Percentiles rank a stretch among this genome's conserved stretches.
Evolutionary conservation across 257 asterid species (phyloP).

Genomic region (Penstemon barbatus): DNA sequence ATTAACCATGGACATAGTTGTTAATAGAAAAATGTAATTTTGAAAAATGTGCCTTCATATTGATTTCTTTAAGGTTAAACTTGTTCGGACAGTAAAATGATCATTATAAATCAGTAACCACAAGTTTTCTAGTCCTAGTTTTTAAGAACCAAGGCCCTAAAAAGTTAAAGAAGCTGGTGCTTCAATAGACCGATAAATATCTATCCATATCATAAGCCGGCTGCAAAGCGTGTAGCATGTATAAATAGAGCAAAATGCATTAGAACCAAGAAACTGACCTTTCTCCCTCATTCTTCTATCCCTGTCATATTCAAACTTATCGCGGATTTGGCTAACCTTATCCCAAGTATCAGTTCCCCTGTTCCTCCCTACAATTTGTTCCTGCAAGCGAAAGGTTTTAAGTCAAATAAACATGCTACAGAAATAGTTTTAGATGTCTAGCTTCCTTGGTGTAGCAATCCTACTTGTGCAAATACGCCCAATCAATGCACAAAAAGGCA

Average conservation of each 20-base stretch:
- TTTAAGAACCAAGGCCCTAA: constrained; percentile 14
- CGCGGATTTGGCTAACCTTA: constrained; percentile 75
- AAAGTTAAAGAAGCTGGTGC: neutral
- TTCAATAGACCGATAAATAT: neutral
- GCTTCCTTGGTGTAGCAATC: constrained; percentile 11
- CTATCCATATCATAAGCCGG: constrained; percentile 17
- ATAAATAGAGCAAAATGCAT: constrained; percentile 14
- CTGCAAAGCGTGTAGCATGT: constrained; percentile 5
- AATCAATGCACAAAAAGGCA: constrained; percentile 2
- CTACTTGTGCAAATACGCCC: neutral
- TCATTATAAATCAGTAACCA: neutral
- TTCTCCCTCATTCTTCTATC: constrained; percentile 87
- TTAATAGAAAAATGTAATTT: too few relatives aligned
- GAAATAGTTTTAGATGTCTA: neutral
- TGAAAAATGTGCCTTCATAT: neutral
- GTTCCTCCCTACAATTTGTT: constrained; percentile 46
- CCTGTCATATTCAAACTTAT: constrained; percentile 87
- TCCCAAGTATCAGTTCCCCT: constrained; percentile 57
- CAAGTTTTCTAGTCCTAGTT: neutral
- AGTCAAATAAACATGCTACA: constrained; percentile 18
- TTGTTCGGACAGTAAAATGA: neutral
- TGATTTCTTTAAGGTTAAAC: neutral
- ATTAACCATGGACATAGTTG: constrained; percentile 20
- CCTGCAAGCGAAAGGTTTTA: constrained; percentile 45
- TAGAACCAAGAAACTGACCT: constrained; percentile 48